Evolutionary conservation across 2,329 filamentous ascomycete species (phyloP).

Genomic region (Didymellaceae sp.): DNA sequence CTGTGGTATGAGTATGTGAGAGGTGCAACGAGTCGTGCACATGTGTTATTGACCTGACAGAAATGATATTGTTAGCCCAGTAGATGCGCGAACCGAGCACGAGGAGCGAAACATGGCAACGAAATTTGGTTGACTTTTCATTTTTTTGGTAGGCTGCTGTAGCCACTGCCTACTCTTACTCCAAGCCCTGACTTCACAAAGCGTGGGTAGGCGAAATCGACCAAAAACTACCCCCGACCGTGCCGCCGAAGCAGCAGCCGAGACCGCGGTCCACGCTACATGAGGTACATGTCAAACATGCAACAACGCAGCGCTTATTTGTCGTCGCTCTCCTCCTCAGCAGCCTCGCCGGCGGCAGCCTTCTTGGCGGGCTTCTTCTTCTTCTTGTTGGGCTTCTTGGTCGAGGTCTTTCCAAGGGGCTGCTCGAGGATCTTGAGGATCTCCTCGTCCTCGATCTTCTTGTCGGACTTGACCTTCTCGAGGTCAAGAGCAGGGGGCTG

Average conservation of each 20-base stretch:
- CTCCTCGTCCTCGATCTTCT: slow-evolving; percentile 97
- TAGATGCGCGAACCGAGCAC: neutral
- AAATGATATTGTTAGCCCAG: no score
- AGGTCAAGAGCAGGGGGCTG: slow-evolving; percentile 78
- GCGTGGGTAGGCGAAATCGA: slow-evolving; percentile 11
- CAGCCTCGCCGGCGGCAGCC: slow-evolving; percentile 59
- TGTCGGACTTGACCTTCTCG: slow-evolving; percentile 87
- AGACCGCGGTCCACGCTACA: neutral
- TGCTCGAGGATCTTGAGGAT: slow-evolving; percentile 92
- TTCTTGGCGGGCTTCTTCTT: slow-evolving; percentile 75
- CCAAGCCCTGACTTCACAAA: neutral
- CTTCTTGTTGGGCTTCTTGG: slow-evolving; percentile 86
- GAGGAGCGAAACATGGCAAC: neutral
- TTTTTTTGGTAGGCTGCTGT: slow-evolving; percentile 23
- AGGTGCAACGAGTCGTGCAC: no score
- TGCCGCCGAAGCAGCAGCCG: neutral
- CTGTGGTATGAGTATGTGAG: no score
- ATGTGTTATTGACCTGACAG: no score
- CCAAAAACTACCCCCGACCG: slow-evolving; percentile 10
- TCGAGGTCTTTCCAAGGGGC: slow-evolving; percentile 70
- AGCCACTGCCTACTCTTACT: slow-evolving; percentile 15
- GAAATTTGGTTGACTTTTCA: slow-evolving; percentile 17
- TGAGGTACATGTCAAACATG: slow-evolving; percentile 4
- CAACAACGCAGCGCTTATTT: slow-evolving; percentile 30
- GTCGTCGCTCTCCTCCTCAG: slow-evolving; percentile 47